Evolutionary conservation across 2,329 filamentous ascomycete species (phyloP), one percentile per base, ranked within the genome.

Genomic region (Monosporascus sp.): DNA sequence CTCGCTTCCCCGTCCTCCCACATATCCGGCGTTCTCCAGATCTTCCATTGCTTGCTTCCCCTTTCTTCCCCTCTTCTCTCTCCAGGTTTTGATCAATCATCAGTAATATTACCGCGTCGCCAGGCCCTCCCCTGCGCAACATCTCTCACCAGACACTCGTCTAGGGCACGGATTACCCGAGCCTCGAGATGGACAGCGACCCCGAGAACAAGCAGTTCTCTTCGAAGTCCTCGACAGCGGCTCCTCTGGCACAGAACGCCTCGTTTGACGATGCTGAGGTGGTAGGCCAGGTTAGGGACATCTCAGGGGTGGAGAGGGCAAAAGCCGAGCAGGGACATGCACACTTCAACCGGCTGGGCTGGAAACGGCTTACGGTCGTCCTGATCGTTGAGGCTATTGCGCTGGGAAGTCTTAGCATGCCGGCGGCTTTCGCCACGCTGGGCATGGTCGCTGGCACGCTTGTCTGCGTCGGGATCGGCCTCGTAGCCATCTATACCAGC

Each of bases 361-460:
- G 79, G 79, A 81, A 81, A 64, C 76, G 79, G 14, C 71, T 82
- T 37, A 80, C 78, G 2, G 67, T 81, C 22, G 73, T 82, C 27
- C 72, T 81, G 55, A 79, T 82, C 55, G 79, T 82, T 60, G 78
- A 81, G 66, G 79, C 79, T 51, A 79, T 82, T 55, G 79, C 79
- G 5, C 76, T 82, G 17, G 79, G 79, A 47, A 73, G 70, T 54
- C 68, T 82, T 50, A 77, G 75, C 56, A 70, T 82, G 47, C 79
- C 79, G 3, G 61, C 67, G 2, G 77, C 77, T 17, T 82, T 81
- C 58, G 77, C 78, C 11, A 72, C 72, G 3, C 73, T 82, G 22
- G 79, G 79, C 51, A 80, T 82, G 78, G 71, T 78, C 18, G 72
- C 73, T n/a, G 75, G 75, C 38, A 69, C 71, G 49, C 69, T 77